Evolutionary conservation across 2,329 filamentous ascomycete species (phyloP), one percentile per base, ranked within the genome.

Genomic region (Aureobasidium sp.): DNA sequence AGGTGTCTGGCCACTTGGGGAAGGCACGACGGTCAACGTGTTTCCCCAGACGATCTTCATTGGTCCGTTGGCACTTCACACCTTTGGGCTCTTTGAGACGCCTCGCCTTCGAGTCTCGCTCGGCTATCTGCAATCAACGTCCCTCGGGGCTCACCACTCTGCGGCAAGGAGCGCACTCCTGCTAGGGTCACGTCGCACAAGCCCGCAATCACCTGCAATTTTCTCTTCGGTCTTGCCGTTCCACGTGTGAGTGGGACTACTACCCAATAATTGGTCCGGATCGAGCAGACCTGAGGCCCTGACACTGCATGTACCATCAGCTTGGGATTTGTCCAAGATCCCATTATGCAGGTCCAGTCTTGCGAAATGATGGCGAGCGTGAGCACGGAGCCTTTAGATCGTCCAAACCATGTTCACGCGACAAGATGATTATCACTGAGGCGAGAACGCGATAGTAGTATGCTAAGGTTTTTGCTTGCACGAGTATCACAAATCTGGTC

Each of bases 111-210:
- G 53, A 57, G 37, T 48, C 54, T 58, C 41, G 54, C 54, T 58
- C 42, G 54, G 54, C 42, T 58, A 58, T 42, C 25, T 39, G n/a
- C 42, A 36, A 58, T 58, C 11, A 58, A 48, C 53, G 53, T 45
- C 53, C 32, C 54, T 47, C 32, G 42, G 54, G 54, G 14, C 42
- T 58, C 54, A 48, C 42, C 42, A 58, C 8, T 47, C 25, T 48
- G 41, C 53, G 39, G 53, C 53, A 57, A 34, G 53, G 53, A 57
- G 39, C n/a, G n/a, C 29, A n/a, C 42, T 27, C 30, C 34, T 36
- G 14, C 25, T 14, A 45, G 53, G 29, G 41, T 57, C 14, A 39
- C 41, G 36, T 57, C 21, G 53, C 30, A 57, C 39, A 32, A 57
- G 51, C 50, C 50, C 50, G 50, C 50, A 36, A 29, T 13, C 50